phyloP scores from a whole-genome alignment of 2,329 filamentous ascomycete species.

The Trichoderma guizhouense region DNA sequence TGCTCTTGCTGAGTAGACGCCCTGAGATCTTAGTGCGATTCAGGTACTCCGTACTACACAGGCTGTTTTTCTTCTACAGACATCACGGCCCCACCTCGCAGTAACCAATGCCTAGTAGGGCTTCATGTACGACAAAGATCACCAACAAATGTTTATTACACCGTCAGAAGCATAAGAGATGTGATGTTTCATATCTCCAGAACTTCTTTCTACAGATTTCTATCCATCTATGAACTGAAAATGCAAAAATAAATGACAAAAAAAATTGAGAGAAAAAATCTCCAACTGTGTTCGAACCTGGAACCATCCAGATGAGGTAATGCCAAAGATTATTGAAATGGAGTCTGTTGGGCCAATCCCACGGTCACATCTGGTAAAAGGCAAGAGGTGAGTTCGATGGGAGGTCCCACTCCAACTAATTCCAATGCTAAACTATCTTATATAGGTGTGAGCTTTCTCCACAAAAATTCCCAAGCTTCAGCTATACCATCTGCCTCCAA shows the following conservation, averaged over 20 bases:
- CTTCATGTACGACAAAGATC: neutral
- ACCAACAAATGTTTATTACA: neutral
- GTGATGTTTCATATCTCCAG: too few species aligned
- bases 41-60: neutral
- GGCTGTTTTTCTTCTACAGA: neutral
- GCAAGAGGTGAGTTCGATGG: constrained; percentile 74
- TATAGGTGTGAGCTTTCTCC: neutral
- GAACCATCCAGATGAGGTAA: constrained; percentile 35
- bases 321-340: constrained; percentile 52
- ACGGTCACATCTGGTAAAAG: constrained; percentile 80
- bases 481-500: neutral
- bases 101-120: neutral
- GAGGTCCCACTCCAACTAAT: constrained; percentile 61
- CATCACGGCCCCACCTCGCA: neutral
- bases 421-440: neutral
- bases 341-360: constrained; percentile 53
- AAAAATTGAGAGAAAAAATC: constrained; percentile 17
- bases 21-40: neutral
- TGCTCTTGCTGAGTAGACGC: neutral
- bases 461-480: neutral
- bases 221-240: neutral
- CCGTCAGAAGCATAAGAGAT: neutral
- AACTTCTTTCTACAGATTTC: neutral
- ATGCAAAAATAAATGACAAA: neutral
- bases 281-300: constrained; percentile 38